Evolutionary conservation across 768 basidiomycete species (phyloP).

Genomic region (Russula sp.): DNA sequence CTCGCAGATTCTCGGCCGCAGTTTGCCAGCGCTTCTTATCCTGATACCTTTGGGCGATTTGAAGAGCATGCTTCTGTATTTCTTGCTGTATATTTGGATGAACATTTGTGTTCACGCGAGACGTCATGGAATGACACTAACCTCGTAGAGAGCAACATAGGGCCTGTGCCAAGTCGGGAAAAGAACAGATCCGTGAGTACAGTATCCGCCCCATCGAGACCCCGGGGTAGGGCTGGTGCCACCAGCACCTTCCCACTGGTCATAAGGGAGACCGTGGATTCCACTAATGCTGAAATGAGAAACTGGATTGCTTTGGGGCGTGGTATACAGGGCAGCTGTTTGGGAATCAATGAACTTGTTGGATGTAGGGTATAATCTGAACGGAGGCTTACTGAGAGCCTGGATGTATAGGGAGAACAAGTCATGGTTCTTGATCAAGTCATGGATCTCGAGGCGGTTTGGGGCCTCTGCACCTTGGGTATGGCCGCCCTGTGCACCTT

Average conservation of each 20-base stretch:
- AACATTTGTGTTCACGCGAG: not conserved
- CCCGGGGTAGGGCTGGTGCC: slow-evolving; percentile 23
- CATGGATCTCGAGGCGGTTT: slow-evolving; percentile 14
- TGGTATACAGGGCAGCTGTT: slow-evolving; percentile 28
- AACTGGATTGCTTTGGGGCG: slow-evolving; percentile 26
- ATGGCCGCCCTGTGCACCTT: not conserved
- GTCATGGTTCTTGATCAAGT: slow-evolving; percentile 32
- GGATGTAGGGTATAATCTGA: not conserved
- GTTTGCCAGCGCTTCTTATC: slow-evolving; percentile 27
- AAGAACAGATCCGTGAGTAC: slow-evolving; percentile 43
- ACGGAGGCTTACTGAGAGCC: slow-evolving; percentile 35
- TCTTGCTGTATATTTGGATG: slow-evolving; percentile 34
- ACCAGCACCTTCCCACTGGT: slow-evolving; percentile 37
- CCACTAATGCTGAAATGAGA: slow-evolving; percentile 42
- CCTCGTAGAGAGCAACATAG: slow-evolving; percentile 4
- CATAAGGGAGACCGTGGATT: slow-evolving; percentile 46
- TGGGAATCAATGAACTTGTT: not conserved
- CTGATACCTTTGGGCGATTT: slow-evolving; percentile 35
- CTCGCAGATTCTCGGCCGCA: slow-evolving; percentile 33
- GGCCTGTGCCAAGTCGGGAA: slow-evolving; percentile 54
- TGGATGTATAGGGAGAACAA: slow-evolving; percentile 46
- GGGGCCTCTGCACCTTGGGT: slow-evolving; percentile 3
- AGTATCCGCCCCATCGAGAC: slow-evolving; percentile 38
- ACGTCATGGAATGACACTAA: not conserved
- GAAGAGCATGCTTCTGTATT: slow-evolving; percentile 33